phyloP scores from a whole-genome alignment of 2,329 filamentous ascomycete genomes.

The Fonsecaea monophora region DNA sequence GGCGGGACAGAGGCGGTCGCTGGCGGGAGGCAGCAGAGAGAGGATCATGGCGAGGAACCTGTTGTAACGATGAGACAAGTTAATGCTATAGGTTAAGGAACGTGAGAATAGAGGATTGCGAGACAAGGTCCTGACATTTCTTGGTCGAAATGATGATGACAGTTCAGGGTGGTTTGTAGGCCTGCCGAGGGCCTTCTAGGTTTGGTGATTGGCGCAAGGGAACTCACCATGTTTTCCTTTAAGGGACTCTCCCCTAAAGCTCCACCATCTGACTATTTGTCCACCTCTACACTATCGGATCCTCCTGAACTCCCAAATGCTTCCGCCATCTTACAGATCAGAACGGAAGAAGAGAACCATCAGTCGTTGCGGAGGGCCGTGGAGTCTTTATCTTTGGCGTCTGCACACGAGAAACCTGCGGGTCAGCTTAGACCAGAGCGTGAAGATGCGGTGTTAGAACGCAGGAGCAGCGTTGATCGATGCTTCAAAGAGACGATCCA shows the following conservation, averaged over 20 bases:
- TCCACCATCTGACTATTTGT: conserved; percentile 4
- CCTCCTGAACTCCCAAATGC: background rate
- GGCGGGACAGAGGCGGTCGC: conserved; percentile 31
- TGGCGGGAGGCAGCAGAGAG: conserved; percentile 19
- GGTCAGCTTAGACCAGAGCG: conserved; percentile 4
- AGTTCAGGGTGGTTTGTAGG: background rate
- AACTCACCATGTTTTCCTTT: conserved; percentile 20
- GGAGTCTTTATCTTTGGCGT: conserved; percentile 5
- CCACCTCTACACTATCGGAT: conserved; percentile 17
- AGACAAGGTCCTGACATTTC: background rate
- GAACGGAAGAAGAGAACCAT: background rate
- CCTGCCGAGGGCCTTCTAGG: conserved; percentile 11
- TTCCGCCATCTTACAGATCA: conserved; percentile 10
- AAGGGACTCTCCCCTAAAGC: conserved; percentile 9
- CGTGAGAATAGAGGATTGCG: background rate
- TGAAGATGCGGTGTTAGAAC: conserved; percentile 1
- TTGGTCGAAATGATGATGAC: conserved; percentile 3
- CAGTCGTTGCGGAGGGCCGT: conserved; percentile 9
- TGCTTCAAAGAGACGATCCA: conserved; percentile 20
- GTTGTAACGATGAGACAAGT: conserved; percentile 14
- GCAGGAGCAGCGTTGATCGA: background rate
- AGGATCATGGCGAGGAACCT: conserved; percentile 41
- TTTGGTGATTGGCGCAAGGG: conserved; percentile 19
- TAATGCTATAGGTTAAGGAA: background rate
- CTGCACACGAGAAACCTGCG: background rate